Evolutionary conservation across 768 basidiomycete species (phyloP).

Genomic region (Lentinula lateritia): DNA sequence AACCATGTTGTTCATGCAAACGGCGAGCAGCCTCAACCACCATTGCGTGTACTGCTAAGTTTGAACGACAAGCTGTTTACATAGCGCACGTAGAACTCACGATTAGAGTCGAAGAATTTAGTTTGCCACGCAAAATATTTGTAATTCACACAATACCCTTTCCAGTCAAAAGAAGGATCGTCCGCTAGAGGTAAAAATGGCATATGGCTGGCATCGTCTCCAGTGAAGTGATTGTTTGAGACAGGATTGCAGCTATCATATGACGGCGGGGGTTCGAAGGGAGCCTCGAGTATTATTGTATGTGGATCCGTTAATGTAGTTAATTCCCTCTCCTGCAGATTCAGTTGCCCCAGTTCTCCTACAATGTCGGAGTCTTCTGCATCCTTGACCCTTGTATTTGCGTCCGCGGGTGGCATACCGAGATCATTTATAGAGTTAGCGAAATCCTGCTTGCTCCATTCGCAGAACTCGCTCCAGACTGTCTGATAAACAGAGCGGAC

Average conservation of each 20-base stretch:
- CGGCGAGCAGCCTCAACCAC: constrained; percentile 40
- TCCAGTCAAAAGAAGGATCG: constrained; percentile 45
- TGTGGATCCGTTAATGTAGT: not conserved
- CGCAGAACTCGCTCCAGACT: not conserved
- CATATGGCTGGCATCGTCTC: constrained; percentile 54
- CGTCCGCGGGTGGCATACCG: not conserved
- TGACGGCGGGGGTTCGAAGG: not conserved
- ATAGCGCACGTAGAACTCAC: constrained; percentile 21
- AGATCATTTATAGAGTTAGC: not conserved
- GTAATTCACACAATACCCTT: constrained; percentile 35
- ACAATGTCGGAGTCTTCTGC: not conserved
- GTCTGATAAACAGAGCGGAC: not conserved
- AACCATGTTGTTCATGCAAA: constrained; percentile 28
- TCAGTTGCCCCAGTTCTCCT: not conserved
- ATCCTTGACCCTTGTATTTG: not conserved
- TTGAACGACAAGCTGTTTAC: not conserved
- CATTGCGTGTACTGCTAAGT: constrained; percentile 40
- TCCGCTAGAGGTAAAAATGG: constrained; percentile 61
- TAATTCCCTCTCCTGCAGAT: not conserved
- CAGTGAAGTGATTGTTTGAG: constrained; percentile 39
- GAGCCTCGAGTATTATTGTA: not conserved
- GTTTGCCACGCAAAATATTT: constrained; percentile 46
- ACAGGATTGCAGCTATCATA: constrained; percentile 38
- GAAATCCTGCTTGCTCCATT: constrained; percentile 4
- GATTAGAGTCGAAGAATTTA: constrained; percentile 28